A percentile compares a stretch with the other conserved stretches of the same genome.
phyloP scores from a whole-genome alignment of 2,329 filamentous ascomycete genomes.

The Colletotrichum brevisporum region DNA sequence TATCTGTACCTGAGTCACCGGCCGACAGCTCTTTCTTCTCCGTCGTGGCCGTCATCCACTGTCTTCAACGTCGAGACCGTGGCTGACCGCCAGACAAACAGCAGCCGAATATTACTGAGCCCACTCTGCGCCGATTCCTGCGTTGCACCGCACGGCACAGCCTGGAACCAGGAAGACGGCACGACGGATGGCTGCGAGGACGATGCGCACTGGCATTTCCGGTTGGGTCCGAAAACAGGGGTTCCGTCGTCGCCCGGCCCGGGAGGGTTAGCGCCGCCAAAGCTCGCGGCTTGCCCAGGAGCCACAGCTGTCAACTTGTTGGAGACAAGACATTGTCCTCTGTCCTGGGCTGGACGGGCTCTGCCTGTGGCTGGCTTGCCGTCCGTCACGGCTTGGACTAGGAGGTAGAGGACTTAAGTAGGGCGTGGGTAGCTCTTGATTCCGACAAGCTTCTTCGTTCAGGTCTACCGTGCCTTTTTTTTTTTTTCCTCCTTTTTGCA shows the following conservation, averaged over 20 bases:
- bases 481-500: no score
- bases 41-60: background rate
- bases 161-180: background rate
- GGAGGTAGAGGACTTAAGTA: background rate
- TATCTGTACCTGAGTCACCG: no score
- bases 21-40: background rate
- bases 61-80: background rate
- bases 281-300: constrained; percentile 16
- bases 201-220: constrained; percentile 32
- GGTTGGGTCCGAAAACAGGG: constrained; percentile 35
- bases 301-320: constrained; percentile 30
- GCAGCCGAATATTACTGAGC: background rate
- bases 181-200: background rate
- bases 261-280: constrained; percentile 28
- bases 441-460: no score
- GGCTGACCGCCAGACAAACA: background rate
- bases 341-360: background rate
- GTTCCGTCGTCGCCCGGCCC: background rate
- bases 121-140: constrained; percentile 15
- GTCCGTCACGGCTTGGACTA: background rate
- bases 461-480: no score
- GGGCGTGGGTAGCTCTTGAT: no score
- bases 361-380: background rate
- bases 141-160: constrained; percentile 12
- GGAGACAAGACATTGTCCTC: constrained; percentile 30